Base-by-base conservation (phyloP, 2,329 filamentous ascomycete species). In the Myriosclerotinia scirpicola region DNA sequence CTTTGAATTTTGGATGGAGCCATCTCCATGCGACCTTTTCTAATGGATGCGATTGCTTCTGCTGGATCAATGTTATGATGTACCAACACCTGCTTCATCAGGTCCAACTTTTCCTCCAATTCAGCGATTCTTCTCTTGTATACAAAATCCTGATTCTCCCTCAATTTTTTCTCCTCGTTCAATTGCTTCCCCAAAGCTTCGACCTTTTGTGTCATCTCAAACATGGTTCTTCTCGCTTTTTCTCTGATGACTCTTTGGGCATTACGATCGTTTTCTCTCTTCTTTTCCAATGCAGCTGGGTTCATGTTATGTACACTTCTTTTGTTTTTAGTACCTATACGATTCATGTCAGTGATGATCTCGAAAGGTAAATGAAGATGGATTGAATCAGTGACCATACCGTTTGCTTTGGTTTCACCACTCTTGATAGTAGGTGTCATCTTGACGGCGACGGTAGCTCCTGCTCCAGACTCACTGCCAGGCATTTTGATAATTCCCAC, bases 211-310 rank as follows among this genome's bases (percentile, higher is more conserved):
- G 48, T 11, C 42, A 60, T 22, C 8, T 14, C 14, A 9, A 12
- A n/a, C 30, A 38, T 15, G 6, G 36, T 34, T 9, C 20, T 60
- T 34, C 56, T 36, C 12, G 44, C 42, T 20, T 60, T 60, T 26
- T 60, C 56, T 17, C 56, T 36, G 3, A 60, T 60, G 3, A 48
- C 48, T 17, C 56, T 50, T 38, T 60, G 56, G 7, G 56, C 56
- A 42, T 60, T 60, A 7, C 56, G 56, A 20, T 60, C 56, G 14
- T 60, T 60, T 38, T 60, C 56, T 60, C 56, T 48, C 56, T 60
- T 60, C n/a, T 60, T 60, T 3, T 46, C 12, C 5, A 60, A 8
- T n/a, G 56, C 56, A 60, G n/a, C 15, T 22, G 44, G 42, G 7
- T 60, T 60, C 56, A 60, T 60, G 30, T 60, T 60, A 5, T 34